These are phyloP conservation scores for Russula sp. DNA, from an alignment of 768 basidiomycete genomes.

Conservation along the genomic window DNA sequence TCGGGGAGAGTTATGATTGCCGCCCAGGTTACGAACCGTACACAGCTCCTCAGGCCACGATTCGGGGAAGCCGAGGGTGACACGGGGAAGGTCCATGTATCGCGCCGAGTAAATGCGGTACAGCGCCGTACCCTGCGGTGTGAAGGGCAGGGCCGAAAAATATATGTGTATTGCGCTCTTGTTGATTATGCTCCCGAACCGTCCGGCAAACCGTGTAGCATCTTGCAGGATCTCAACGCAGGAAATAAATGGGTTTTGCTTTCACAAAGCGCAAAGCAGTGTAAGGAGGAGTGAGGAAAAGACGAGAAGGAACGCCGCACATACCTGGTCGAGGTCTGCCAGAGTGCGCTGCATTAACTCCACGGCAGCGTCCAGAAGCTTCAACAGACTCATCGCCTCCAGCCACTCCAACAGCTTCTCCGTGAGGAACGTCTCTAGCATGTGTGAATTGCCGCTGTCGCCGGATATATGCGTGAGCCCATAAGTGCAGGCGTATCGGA, in stretches of 20 bases:
- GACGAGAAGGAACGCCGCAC: not conserved
- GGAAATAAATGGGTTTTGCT: not conserved
- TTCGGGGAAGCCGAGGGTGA: slow-evolving; percentile 28
- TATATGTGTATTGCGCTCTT: slow-evolving; percentile 16
- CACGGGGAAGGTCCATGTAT: slow-evolving; percentile 17
- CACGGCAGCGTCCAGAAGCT: slow-evolving; percentile 7
- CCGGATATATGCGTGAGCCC: slow-evolving; percentile 5
- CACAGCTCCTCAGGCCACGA: slow-evolving; percentile 22
- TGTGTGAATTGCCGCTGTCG: slow-evolving; percentile 2
- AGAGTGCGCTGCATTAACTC: slow-evolving; percentile 10
- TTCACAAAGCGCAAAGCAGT: not conserved
- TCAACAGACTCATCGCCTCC: slow-evolving; percentile 13
- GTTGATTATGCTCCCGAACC: slow-evolving; percentile 11
- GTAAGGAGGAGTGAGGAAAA: not conserved
- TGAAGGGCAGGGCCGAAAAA: slow-evolving; percentile 13
- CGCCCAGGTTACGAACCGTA: slow-evolving; percentile 12
- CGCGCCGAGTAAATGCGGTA: slow-evolving; percentile 16
- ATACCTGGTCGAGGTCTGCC: slow-evolving; percentile 3
- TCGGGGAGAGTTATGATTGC: slow-evolving; percentile 1
- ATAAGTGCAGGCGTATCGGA: slow-evolving; percentile 12
- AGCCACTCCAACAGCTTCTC: slow-evolving; percentile 18
- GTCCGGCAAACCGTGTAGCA: slow-evolving; percentile 11
- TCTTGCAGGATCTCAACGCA: slow-evolving; percentile 13
- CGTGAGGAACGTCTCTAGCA: slow-evolving; percentile 11
- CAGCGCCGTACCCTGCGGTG: slow-evolving; percentile 11